Base-by-base conservation (phyloP, 1,284 basidiomycete genomes). In the Ceratobasidium sp. region DNA sequence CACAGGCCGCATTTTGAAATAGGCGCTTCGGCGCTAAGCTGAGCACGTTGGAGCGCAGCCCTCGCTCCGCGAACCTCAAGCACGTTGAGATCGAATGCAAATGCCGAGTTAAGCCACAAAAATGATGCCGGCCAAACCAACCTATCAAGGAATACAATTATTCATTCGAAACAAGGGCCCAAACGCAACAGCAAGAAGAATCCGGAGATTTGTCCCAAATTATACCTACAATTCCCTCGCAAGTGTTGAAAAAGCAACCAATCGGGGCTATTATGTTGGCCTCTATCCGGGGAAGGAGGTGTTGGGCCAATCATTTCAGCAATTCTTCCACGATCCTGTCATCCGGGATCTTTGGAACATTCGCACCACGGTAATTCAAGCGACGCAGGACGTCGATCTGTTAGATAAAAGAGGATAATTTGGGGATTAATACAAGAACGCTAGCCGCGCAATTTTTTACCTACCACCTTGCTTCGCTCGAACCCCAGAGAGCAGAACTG, bases 311-410 rank as follows among this genome's bases (percentile, higher is more conserved):
- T 54, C 32, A 87, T 80, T 88, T 89, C 80, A 90, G 82, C 66
- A 90, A 81, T 82, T 90, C 88, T 82, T 90, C 87, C 46, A 90
- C 87, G 46, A 91, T 85, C 77, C 86, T 85, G 80, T 91, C 89
- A 79, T 91, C 89, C 70, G 86, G 84, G 79, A 91, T 90, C 79
- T 88, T 89, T 46, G 85, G 82, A 56, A 88, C 87, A 80, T 92
- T 92, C 34, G 86, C 85, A 15, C 95, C 97, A 22, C 97, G 91
- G 85, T 99, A 99, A 84, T 99, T 98, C 83, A 98, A 83, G 80
- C 92, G 88, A 80, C 93, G 91, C 78, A 98, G 87, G 11, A 93
- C 92, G 79, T 96, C 92, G 79, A 97, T 95, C 94, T 95, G 79
- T n/a, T 64, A 61, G 44, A 49, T 51, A 51, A 37, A 25, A 13